A percentile compares a stretch with the other conserved stretches of the same genome.
Evolutionary conservation across 495 filamentous ascomycete species (phyloP).

Genomic region (Lichenothelia convexa): DNA sequence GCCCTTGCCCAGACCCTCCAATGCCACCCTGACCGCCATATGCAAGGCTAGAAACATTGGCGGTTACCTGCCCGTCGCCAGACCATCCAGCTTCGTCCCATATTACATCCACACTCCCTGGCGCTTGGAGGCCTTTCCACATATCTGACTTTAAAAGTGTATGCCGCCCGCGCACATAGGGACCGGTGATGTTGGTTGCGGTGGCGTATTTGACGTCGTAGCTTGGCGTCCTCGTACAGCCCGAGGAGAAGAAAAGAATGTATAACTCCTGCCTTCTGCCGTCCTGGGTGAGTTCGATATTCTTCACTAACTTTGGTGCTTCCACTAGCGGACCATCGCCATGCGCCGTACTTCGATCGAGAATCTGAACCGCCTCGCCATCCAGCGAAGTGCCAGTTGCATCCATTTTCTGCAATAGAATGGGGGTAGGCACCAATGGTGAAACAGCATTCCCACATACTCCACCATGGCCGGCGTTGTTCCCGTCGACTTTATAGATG

Average conservation of each 20-base stretch:
- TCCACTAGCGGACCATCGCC: slow-evolving; percentile 13
- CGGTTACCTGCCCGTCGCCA: slow-evolving; percentile 1
- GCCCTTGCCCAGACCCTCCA: too few relatives aligned
- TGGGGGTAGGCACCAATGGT: slow-evolving; percentile 8
- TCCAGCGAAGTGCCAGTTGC: slow-evolving; percentile 5
- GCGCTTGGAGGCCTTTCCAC: slow-evolving; percentile 5
- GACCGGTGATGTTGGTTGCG: slow-evolving; percentile 6
- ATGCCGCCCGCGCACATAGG: slow-evolving; percentile 3
- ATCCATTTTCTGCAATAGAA: slow-evolving; percentile 10
- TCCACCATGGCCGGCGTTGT: slow-evolving; percentile 1
- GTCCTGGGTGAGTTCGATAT: slow-evolving; percentile 3
- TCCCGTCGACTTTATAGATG: slow-evolving; percentile 31
- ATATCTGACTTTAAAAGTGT: slow-evolving; percentile 7
- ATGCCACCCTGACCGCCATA: slow-evolving; percentile 4
- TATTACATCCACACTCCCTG: slow-evolving; percentile 7
- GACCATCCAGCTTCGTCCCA: not conserved
- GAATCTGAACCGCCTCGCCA: slow-evolving; percentile 4
- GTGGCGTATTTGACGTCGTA: slow-evolving; percentile 11
- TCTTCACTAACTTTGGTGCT: slow-evolving; percentile 7
- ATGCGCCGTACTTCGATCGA: slow-evolving; percentile 2
- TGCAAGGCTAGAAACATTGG: slow-evolving; percentile 10
- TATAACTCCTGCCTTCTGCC: too few relatives aligned
- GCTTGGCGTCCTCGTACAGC: slow-evolving; percentile 4
- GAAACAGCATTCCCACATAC: not conserved
- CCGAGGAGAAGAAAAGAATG: slow-evolving; percentile 10